These are phyloP conservation scores for Diddensiella transvaalensis DNA, from an alignment of 805 yeast genomes.

Conservation along the genomic window DNA sequence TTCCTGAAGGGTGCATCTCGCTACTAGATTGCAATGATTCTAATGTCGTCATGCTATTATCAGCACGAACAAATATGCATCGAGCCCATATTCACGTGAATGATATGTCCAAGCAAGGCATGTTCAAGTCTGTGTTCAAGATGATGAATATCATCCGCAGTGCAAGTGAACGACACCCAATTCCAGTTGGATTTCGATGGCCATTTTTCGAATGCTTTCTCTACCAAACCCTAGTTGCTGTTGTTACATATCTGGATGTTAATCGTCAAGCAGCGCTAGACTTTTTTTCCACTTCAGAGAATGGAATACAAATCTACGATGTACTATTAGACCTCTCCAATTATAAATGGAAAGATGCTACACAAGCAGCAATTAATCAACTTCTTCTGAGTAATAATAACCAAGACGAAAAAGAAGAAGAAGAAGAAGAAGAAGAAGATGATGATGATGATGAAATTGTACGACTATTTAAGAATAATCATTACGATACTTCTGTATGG, in stretches of 20 bases:
- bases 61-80: constrained; percentile 1
- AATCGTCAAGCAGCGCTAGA: neutral
- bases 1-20: neutral
- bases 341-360: neutral
- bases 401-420: too few relatives aligned
- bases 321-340: neutral
- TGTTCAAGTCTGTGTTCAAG: neutral
- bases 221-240: neutral
- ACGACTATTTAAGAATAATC: too few relatives aligned
- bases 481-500: too few relatives aligned
- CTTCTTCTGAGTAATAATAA: too few relatives aligned
- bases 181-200: neutral
- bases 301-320: neutral
- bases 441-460: too few relatives aligned
- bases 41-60: neutral
- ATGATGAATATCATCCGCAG: neutral
- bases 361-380: neutral
- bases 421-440: too few relatives aligned
- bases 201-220: constrained; percentile 4
- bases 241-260: neutral
- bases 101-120: neutral
- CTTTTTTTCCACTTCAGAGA: neutral
- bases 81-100: neutral
- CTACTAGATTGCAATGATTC: neutral
- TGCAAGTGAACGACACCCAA: neutral